A percentile compares a stretch with the other conserved stretches of the same genome.
Evolutionary conservation across 768 basidiomycete genomes (phyloP).

Genomic region (Mycena indigotica): DNA sequence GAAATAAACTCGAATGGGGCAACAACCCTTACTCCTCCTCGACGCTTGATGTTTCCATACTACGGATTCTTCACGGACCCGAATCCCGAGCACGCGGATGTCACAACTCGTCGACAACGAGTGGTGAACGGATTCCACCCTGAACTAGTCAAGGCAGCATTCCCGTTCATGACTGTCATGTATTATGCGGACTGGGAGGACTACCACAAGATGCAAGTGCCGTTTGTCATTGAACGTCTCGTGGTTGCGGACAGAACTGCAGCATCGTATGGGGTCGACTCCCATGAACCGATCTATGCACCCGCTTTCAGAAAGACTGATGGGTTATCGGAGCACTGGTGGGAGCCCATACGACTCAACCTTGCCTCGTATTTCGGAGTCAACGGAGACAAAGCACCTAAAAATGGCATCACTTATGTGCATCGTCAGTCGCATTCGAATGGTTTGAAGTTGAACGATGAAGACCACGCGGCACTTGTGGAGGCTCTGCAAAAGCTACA

Average conservation of each 20-base stretch:
- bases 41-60: slow-evolving; percentile 75
- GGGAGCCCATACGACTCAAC: slow-evolving; percentile 55
- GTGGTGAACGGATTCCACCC: slow-evolving; percentile 72
- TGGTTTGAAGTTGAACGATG: slow-evolving; percentile 52
- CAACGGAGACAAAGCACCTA: slow-evolving; percentile 33
- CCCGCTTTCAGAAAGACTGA: slow-evolving; percentile 44
- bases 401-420: slow-evolving; percentile 67
- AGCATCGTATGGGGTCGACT: slow-evolving; percentile 42
- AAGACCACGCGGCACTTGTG: slow-evolving; percentile 65
- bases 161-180: slow-evolving; percentile 67
- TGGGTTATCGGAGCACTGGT: slow-evolving; percentile 62
- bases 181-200: slow-evolving; percentile 80
- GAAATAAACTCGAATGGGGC: slow-evolving; percentile 44
- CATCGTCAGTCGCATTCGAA: slow-evolving; percentile 56
- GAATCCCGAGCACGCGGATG: slow-evolving; percentile 37
- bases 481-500: slow-evolving; percentile 56
- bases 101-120: slow-evolving; percentile 45
- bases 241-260: slow-evolving; percentile 79
- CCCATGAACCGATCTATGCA: slow-evolving; percentile 44
- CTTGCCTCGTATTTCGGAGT: slow-evolving; percentile 47
- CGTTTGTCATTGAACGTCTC: slow-evolving; percentile 74
- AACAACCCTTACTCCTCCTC: slow-evolving; percentile 62
- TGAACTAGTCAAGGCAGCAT: slow-evolving; percentile 69
- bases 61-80: slow-evolving; percentile 60
- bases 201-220: slow-evolving; percentile 63